A percentile compares a stretch with the other conserved stretches of the same genome.
These are phyloP conservation scores for Rhododendron williamsianum DNA, from an alignment of 148 eudicot genomes.

Conservation along the genomic window DNA sequence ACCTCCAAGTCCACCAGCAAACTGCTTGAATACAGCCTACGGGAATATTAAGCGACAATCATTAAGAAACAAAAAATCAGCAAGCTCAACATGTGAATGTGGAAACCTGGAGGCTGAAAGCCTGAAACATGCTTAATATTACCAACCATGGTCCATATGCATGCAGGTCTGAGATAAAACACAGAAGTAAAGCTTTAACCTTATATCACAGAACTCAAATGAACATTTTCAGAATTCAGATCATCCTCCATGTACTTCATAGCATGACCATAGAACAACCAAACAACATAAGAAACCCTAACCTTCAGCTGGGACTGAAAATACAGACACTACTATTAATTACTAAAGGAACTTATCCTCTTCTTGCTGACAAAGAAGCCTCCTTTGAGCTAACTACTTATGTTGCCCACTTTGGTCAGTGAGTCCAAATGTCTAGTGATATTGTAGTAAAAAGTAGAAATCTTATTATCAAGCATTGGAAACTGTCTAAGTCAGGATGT, in stretches of 20 bases:
- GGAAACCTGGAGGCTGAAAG: neutral
- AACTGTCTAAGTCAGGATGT: no score
- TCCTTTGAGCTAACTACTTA: neutral
- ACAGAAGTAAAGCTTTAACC: neutral
- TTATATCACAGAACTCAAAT: neutral
- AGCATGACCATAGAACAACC: neutral
- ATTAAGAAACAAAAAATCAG: neutral
- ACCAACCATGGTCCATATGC: neutral
- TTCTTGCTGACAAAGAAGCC: neutral
- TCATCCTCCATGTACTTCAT: neutral
- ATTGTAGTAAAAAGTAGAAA: neutral
- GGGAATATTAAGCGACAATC: neutral
- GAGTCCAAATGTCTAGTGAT: neutral
- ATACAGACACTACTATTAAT: neutral
- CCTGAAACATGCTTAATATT: neutral
- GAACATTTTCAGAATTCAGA: neutral
- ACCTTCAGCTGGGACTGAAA: neutral
- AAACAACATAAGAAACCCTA: neutral
- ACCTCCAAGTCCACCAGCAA: slow-evolving; percentile 48
- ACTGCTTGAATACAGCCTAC: slow-evolving; percentile 71
- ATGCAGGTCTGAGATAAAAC: neutral
- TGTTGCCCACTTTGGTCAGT: neutral
- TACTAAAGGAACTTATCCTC: neutral
- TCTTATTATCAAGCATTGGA: no score
- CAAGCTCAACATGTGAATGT: neutral